Conservation (phyloP, 495 filamentous ascomycete genomes). For the Neurospora terricola region DNA sequence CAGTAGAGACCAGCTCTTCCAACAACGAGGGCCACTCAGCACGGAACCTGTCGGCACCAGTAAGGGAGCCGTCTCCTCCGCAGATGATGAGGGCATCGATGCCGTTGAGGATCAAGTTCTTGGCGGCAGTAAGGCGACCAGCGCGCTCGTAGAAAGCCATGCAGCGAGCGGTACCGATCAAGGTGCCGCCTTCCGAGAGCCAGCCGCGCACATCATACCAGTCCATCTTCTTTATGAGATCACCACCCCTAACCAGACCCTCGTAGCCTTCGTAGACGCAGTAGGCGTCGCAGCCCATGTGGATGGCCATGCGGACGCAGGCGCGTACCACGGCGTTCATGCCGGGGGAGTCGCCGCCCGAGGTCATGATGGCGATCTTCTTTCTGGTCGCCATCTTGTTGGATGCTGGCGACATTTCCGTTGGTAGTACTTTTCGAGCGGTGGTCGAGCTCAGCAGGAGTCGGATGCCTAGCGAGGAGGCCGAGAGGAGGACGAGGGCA, state of each 20-base stretch:
- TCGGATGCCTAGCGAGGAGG: slow-evolving; percentile 7
- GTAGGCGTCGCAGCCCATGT: slow-evolving; percentile 77
- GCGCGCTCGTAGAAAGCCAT: slow-evolving; percentile 78
- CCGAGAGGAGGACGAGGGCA: slow-evolving; percentile 13
- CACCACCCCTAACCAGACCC: slow-evolving; percentile 80
- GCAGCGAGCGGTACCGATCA: slow-evolving; percentile 93
- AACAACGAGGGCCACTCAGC: slow-evolving; percentile 82
- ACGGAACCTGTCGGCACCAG: slow-evolving; percentile 89
- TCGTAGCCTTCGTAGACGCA: slow-evolving; percentile 95
- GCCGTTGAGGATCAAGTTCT: slow-evolving; percentile 84
- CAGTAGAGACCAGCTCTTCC: slow-evolving; percentile 64
- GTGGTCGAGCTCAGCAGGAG: slow-evolving; percentile 6
- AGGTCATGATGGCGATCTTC: slow-evolving; percentile 91
- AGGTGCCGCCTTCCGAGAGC: slow-evolving; percentile 87
- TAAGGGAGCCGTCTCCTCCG: slow-evolving; percentile 94
- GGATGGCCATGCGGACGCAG: slow-evolving; percentile 85
- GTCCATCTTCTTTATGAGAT: slow-evolving; percentile 73
- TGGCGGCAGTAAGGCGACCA: slow-evolving; percentile 74
- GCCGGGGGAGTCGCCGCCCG: slow-evolving; percentile 92
- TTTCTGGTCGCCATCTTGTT: slow-evolving; percentile 45
- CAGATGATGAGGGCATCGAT: slow-evolving; percentile 96
- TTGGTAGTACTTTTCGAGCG: background rate
- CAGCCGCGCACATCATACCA: slow-evolving; percentile 97
- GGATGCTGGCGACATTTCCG: background rate
- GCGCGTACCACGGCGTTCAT: slow-evolving; percentile 96